phyloP scores from a whole-genome alignment of 2,329 filamentous ascomycete species.

The Neonectria coccinea region DNA sequence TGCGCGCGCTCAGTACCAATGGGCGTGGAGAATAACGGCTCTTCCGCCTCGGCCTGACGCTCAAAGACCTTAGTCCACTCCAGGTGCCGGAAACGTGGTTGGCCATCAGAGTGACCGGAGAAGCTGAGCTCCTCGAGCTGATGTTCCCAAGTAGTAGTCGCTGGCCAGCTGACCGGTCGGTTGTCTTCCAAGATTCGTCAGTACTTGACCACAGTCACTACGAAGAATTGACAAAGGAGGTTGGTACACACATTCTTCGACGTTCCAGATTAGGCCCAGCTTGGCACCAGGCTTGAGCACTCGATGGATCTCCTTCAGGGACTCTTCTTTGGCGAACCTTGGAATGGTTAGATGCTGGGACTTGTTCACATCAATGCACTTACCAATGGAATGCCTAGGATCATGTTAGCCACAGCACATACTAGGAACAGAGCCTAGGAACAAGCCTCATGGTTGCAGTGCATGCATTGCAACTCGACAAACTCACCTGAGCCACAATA shows the following conservation, averaged over 20 bases:
- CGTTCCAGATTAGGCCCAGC: conserved; percentile 79
- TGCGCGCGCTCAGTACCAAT: conserved; percentile 62
- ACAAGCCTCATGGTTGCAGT: neutral
- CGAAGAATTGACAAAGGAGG: neutral
- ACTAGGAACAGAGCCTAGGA: neutral
- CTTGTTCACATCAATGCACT: conserved; percentile 32
- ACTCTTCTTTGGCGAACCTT: conserved; percentile 75
- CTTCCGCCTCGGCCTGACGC: conserved; percentile 61
- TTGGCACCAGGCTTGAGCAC: conserved; percentile 70
- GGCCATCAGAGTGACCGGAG: conserved; percentile 64
- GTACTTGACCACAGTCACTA: neutral
- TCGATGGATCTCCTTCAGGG: conserved; percentile 74
- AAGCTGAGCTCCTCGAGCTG: conserved; percentile 69
- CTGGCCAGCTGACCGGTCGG: conserved; percentile 66
- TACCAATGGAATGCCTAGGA: conserved; percentile 68
- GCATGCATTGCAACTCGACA: conserved; percentile 18
- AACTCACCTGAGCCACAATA: conserved; percentile 74
- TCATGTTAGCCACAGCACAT: conserved; percentile 22
- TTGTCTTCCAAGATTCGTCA: conserved; percentile 64
- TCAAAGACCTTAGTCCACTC: conserved; percentile 75
- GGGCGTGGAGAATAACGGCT: conserved; percentile 69
- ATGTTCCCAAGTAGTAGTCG: conserved; percentile 71
- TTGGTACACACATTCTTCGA: conserved; percentile 71
- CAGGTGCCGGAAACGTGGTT: conserved; percentile 73
- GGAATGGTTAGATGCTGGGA: conserved; percentile 9